These are phyloP conservation scores for Naegleria lovaniensis DNA, from an alignment of 208 protist species.

Conservation along the genomic window DNA sequence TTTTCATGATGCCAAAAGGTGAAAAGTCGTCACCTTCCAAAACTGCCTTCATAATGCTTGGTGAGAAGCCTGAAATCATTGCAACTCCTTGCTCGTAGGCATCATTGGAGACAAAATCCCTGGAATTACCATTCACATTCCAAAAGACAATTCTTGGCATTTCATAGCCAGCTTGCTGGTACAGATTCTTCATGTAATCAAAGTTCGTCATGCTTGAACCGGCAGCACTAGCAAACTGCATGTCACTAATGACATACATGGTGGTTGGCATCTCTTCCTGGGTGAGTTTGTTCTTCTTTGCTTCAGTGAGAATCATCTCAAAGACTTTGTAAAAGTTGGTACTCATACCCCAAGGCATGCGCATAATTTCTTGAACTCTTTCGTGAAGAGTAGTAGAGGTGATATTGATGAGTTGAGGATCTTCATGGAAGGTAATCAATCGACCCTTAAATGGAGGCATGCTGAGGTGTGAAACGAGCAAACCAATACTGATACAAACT, in stretches of 20 bases:
- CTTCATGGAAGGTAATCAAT: constrained; percentile 39
- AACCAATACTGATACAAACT: constrained; percentile 41
- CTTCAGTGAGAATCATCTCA: constrained; percentile 30
- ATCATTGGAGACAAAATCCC: not conserved
- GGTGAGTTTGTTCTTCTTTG: constrained; percentile 23
- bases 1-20: not conserved
- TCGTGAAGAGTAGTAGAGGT: constrained; percentile 3
- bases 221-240: constrained; percentile 43
- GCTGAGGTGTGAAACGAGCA: constrained; percentile 32
- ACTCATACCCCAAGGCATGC: constrained; percentile 32
- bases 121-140: constrained; percentile 30
- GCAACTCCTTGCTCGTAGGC: not conserved
- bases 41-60: constrained; percentile 30
- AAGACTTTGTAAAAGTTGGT: constrained; percentile 40
- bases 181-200: constrained; percentile 11
- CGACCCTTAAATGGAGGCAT: constrained; percentile 33
- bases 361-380: not conserved
- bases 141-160: constrained; percentile 35
- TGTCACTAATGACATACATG: constrained; percentile 44
- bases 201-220: not conserved
- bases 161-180: constrained; percentile 28
- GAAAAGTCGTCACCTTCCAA: constrained; percentile 29
- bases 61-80: constrained; percentile 37
- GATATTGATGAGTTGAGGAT: constrained; percentile 31
- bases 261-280: constrained; percentile 40